Conservation (phyloP, 2,329 filamentous ascomycete genomes). For the Xylariaceae sp. region DNA sequence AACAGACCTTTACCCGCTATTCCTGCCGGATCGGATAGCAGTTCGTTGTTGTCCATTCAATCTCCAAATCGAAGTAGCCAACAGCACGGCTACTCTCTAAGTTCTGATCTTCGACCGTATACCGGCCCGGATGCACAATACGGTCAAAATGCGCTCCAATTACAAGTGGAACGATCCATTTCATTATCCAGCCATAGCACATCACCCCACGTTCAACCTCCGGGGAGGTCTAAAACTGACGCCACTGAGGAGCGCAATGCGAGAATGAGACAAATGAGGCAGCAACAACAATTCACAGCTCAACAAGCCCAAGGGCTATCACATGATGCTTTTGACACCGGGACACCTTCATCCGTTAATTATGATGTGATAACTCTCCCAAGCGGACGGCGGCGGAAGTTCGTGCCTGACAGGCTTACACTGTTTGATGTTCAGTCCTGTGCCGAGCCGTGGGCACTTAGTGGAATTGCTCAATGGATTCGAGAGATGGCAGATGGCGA, state of each 20-base stretch:
- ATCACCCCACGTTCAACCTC: constrained; percentile 70
- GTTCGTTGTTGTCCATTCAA: constrained; percentile 45
- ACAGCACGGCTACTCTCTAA: constrained; percentile 46
- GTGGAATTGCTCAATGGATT: constrained; percentile 80
- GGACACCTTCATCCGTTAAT: constrained; percentile 50
- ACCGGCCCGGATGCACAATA: constrained; percentile 48
- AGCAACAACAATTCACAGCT: constrained; percentile 47
- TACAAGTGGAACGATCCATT: constrained; percentile 63
- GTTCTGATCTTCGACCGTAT: constrained; percentile 40
- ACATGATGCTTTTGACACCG: constrained; percentile 53
- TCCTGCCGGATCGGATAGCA: constrained; percentile 57
- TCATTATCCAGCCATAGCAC: constrained; percentile 79
- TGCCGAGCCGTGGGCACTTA: constrained; percentile 86
- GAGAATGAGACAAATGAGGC: constrained; percentile 42
- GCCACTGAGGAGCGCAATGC: constrained; percentile 65
- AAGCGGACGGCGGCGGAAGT: constrained; percentile 71
- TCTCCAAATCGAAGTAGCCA: constrained; percentile 42
- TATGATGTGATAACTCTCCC: constrained; percentile 84
- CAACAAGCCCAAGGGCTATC: constrained; percentile 41
- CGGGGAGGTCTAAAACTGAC: constrained; percentile 91
- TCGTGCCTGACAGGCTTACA: constrained; percentile 78
- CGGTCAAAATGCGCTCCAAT: constrained; percentile 38
- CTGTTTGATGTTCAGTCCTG: constrained; percentile 78
- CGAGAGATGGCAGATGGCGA: constrained; percentile 87
- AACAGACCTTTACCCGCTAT: constrained; percentile 59